Base-by-base conservation (phyloP, 2,329 filamentous ascomycete species). In the Byssochlamys sp. region DNA sequence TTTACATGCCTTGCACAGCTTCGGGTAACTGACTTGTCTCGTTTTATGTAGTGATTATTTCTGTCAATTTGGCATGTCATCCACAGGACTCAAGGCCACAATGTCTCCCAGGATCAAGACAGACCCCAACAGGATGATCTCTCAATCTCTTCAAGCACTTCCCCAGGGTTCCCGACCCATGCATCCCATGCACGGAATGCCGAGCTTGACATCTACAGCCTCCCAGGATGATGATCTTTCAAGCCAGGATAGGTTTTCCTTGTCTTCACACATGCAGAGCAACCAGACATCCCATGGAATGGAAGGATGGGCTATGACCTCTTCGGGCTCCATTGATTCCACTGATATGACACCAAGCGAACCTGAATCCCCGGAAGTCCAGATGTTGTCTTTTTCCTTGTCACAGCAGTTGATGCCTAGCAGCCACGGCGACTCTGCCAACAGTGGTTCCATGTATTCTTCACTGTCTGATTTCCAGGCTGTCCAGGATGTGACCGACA, bases 181-280 rank as follows among this genome's bases (percentile, higher is more conserved):
- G 66, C 70, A 71, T 63, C 62, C 71, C 62, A 61, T 69, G 58
- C 71, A 68, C 64, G 73, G 71, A 66, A 64, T 71, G 53, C 66
- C 71, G 66, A 72, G 70, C 63, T 66, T 73, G 65, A 62, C 69
- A 65, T 69, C 73, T 62, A 71, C 69, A 66, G 65, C 66, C 61
- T 57, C 68, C 67, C 72, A 73, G 69, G 73, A 75, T 73, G 70
- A 75, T 72, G 73, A 76, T 58, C 66, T 74, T 60, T 71, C 71
- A 56, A 72, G 69, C 65, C 71, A 72, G 65, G 73, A 74, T 67
- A 70, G 63, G 61, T 73, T 73, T 61, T 73, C 73, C 59, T 69
- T 75, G 60, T 73, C 70, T 66, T 74, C 73, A 63, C 73, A 65
- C 64, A 67, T 70, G 57, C 65, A 66, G 59, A 63, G 61, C 67